Percentiles rank a stretch among this genome's conserved stretches.
These are phyloP conservation scores for Claviceps citrina DNA, from an alignment of 2,329 filamentous ascomycete genomes.

Conservation along the genomic window DNA sequence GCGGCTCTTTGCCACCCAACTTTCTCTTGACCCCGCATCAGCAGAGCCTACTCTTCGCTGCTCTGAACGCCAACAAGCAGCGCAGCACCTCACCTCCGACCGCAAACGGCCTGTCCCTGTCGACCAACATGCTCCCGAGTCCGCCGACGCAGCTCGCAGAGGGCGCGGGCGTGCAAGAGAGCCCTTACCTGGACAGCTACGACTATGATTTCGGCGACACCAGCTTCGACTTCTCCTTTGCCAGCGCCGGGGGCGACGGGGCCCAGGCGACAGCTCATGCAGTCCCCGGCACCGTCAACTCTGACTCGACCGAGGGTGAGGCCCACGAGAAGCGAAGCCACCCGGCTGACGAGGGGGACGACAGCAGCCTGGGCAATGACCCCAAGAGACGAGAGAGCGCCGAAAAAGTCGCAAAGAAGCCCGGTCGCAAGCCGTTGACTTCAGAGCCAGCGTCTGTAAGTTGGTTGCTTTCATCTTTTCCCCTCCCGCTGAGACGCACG, in stretches of 20 bases:
- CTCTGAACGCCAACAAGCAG: constrained; percentile 54
- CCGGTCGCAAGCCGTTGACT: constrained; percentile 85
- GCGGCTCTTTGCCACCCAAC: constrained; percentile 29
- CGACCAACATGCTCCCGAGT: constrained; percentile 33
- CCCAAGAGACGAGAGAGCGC: constrained; percentile 66
- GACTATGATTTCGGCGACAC: constrained; percentile 64
- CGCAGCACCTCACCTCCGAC: constrained; percentile 19
- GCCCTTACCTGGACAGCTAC: constrained; percentile 65
- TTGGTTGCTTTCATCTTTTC: constrained; percentile 12
- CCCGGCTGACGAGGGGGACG: constrained; percentile 55
- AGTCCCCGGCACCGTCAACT: constrained; percentile 41
- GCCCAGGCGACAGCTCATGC: constrained; percentile 61
- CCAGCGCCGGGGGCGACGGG: constrained; percentile 28
- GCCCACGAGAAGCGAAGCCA: constrained; percentile 57
- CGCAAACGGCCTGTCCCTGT: constrained; percentile 27
- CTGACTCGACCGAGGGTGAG: constrained; percentile 41
- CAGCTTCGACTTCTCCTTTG: constrained; percentile 52
- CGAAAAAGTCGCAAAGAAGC: constrained; percentile 84
- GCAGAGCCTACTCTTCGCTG: constrained; percentile 59
- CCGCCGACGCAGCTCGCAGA: constrained; percentile 30
- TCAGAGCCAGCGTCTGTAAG: constrained; percentile 91
- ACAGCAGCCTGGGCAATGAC: constrained; percentile 27
- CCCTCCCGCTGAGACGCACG: too few species aligned
- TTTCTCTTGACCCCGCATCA: constrained; percentile 63
- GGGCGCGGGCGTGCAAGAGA: constrained; percentile 45